Conservation (phyloP, 2,329 filamentous ascomycete genomes). For the Chrysoporthe cubensis region DNA sequence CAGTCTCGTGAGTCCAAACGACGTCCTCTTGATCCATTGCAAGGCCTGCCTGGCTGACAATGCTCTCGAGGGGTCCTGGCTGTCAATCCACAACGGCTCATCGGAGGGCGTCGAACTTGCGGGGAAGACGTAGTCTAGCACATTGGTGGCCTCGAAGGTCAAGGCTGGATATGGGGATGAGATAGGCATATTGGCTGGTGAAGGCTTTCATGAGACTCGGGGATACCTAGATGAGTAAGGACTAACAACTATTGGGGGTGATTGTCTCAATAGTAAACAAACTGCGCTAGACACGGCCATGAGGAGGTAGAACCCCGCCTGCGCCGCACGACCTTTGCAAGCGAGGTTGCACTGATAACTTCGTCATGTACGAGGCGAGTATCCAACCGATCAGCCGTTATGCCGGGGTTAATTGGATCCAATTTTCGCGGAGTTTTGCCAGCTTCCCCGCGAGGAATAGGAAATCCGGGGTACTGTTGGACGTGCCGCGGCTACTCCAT, state of each 20-base stretch:
- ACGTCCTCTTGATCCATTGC: conserved; percentile 56
- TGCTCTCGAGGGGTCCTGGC: conserved; percentile 46
- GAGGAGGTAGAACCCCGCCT: no score
- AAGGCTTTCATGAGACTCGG: no score
- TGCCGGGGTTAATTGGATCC: background rate
- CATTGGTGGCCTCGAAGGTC: conserved; percentile 50
- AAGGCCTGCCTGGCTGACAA: conserved; percentile 53
- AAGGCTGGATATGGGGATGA: conserved; percentile 47
- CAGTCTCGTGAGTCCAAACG: conserved; percentile 49
- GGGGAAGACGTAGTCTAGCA: conserved; percentile 44
- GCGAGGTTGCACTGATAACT: background rate
- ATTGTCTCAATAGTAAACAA: background rate
- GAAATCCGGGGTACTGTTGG: background rate
- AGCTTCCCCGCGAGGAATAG: background rate
- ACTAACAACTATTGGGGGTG: background rate
- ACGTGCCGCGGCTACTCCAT: background rate
- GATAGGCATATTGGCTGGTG: conserved; percentile 42
- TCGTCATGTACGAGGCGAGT: background rate
- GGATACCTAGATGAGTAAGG: background rate
- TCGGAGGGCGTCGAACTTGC: conserved; percentile 40
- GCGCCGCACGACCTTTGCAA: background rate
- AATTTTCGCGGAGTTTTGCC: background rate
- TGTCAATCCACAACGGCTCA: conserved; percentile 58
- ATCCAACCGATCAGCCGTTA: background rate
- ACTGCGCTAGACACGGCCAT: background rate